phyloP scores from a whole-genome alignment of 768 basidiomycete species.

The Podaxis sp. region DNA sequence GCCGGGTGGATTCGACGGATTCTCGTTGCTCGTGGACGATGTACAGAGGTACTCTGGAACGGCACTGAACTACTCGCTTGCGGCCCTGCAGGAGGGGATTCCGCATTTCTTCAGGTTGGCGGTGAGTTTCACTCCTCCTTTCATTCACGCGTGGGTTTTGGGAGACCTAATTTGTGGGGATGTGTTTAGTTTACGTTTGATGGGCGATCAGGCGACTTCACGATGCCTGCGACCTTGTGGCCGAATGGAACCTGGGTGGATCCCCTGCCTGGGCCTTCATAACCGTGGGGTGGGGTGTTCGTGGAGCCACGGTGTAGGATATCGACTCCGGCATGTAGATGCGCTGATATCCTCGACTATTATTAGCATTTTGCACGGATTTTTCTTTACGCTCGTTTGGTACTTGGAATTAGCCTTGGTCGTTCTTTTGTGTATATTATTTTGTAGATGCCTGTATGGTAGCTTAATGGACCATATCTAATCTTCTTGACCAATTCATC shows the following conservation, averaged over 20 bases:
- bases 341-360: too few relatives aligned
- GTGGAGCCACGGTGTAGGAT: background rate
- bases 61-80: conserved; percentile 71
- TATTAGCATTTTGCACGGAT: too few relatives aligned
- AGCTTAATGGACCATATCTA: too few relatives aligned
- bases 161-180: background rate
- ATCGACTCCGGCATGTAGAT: background rate
- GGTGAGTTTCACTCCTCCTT: conserved; percentile 42
- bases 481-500: too few relatives aligned
- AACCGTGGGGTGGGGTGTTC: background rate
- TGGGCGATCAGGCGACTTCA: conserved; percentile 68
- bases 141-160: background rate
- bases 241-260: conserved; percentile 84
- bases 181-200: conserved; percentile 45
- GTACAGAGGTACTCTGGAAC: conserved; percentile 76
- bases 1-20: conserved; percentile 68
- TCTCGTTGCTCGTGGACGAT: conserved; percentile 80
- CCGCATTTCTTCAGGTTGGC: conserved; percentile 82
- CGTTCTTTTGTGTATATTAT: too few relatives aligned
- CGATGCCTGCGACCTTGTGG: conserved; percentile 73
- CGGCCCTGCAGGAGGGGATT: conserved; percentile 53
- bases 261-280: conserved; percentile 69
- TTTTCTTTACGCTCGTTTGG: too few relatives aligned
- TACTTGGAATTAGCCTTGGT: too few relatives aligned
- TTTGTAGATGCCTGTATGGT: too few relatives aligned